A percentile compares a stretch with the other conserved stretches of the same genome.
These are phyloP conservation scores for Schizosaccharomyces cryophilus DNA, from an alignment of 805 yeast species.

Conservation along the genomic window DNA sequence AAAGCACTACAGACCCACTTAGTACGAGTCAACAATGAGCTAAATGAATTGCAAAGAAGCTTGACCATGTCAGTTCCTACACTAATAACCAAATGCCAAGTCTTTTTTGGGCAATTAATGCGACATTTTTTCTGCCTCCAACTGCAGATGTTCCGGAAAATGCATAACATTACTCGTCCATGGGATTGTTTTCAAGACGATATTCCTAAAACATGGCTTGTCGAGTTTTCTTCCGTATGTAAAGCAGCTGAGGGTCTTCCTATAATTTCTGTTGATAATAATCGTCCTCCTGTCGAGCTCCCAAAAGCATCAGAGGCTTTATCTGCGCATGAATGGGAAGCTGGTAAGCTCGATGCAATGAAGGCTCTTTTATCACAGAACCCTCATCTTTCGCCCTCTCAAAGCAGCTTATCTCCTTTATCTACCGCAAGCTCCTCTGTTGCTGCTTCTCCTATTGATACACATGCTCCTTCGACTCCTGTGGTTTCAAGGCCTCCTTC, in stretches of 20 bases:
- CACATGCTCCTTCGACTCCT: background rate
- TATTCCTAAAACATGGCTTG: background rate
- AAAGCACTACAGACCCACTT: background rate
- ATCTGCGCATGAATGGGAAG: background rate
- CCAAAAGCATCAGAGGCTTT: background rate
- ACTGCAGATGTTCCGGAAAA: background rate
- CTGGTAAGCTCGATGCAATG: background rate
- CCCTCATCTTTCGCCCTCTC: background rate
- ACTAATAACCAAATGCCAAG: background rate
- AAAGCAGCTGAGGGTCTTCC: background rate
- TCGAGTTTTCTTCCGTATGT: background rate
- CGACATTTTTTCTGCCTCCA: background rate
- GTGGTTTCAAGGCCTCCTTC: background rate
- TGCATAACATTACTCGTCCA: background rate
- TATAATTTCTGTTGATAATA: background rate
- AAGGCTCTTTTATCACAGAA: background rate
- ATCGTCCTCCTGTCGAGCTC: background rate
- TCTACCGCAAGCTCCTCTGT: background rate
- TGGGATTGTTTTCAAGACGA: constrained; percentile 2
- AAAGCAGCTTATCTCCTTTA: background rate
- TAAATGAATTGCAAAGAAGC: background rate
- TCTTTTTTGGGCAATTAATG: background rate
- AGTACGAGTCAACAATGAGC: background rate
- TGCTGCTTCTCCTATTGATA: background rate
- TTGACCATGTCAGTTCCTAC: background rate